Evolutionary conservation across 2,329 filamentous ascomycete genomes (phyloP), one percentile per base, ranked within the genome.

Genomic region (Clarireedia paspali): DNA sequence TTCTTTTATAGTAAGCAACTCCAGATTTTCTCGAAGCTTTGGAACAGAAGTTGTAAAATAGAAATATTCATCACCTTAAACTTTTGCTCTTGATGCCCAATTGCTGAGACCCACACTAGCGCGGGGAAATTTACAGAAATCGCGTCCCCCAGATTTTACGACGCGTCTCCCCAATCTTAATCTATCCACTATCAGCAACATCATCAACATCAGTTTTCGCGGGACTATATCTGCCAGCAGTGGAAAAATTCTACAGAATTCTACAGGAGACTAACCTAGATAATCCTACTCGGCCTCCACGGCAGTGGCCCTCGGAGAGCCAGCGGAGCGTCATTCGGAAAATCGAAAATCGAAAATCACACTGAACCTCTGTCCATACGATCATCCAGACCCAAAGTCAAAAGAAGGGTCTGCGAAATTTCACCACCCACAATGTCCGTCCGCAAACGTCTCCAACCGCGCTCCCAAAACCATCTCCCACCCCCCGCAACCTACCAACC

Each of bases 391-490:
- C 20, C 3, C 9, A n/a, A 15, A 40, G 24, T 36, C 38, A 34
- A 14, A 26, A 34, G 10, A 7, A 4, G 4, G 5, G 1, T 20
- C 3, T 20, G 5, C 10, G 2, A 23, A 20, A 44, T 20, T 3
- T 20, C 20, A 20, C 20, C 2, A 20, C 2, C 39, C 42, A 57
- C 20, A 5, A 67, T 67, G 65, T 59, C 63, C 50, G 45, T 51
- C 15, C 52, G 58, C 46, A 61, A 61, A 56, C 57, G 51, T 17
- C 60, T 66, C 6, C 60, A 65, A 61, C 64, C 40, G 60, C 57
- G 34, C 58, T 57, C 12, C 46, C 50, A 23, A 46, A 57, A 46
- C 52, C 55, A 20, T 20, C 20, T 20, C 9, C 57, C 57, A 46
- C 55, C 49, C 26, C 50, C 58, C 5, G 47, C 60, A 49, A 53